Evolutionary conservation across 2,329 filamentous ascomycete species (phyloP).

Genomic region (Sphaerulina vaccinii): DNA sequence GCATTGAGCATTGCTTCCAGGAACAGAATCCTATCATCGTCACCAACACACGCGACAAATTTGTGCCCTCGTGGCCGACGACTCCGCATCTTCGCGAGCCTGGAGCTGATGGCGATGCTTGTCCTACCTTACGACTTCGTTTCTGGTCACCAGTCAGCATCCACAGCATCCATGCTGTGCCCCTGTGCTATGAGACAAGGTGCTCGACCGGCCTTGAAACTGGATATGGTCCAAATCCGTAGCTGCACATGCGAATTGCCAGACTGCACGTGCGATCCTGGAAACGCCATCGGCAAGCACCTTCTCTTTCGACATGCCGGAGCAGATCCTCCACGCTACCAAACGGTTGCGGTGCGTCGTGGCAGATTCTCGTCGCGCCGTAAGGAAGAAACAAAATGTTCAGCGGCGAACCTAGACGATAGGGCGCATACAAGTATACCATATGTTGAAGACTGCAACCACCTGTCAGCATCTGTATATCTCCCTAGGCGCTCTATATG

Average conservation of each 20-base stretch:
- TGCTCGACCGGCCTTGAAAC: background rate
- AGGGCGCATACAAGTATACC: background rate
- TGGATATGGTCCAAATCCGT: background rate
- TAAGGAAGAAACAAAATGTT: background rate
- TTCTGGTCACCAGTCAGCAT: background rate
- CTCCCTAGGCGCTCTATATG: constrained; percentile 4
- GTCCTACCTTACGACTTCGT: no score
- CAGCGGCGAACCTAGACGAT: constrained; percentile 1
- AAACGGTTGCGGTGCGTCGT: background rate
- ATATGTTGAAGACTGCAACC: background rate
- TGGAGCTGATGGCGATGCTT: background rate
- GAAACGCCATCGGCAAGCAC: background rate
- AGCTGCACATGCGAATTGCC: background rate
- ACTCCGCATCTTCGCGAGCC: background rate
- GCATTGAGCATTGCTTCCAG: background rate
- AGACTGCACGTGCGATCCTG: background rate
- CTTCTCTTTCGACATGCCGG: background rate
- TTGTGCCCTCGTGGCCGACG: background rate
- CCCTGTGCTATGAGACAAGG: background rate
- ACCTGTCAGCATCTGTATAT: background rate
- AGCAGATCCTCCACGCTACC: background rate
- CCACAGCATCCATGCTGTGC: background rate
- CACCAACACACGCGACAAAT: background rate
- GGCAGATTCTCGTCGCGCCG: background rate
- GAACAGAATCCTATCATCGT: constrained; percentile 5